A percentile compares a stretch with the other conserved stretches of the same genome.
Conservation (phyloP, 768 basidiomycete species). For the Tylopilus felleus region DNA sequence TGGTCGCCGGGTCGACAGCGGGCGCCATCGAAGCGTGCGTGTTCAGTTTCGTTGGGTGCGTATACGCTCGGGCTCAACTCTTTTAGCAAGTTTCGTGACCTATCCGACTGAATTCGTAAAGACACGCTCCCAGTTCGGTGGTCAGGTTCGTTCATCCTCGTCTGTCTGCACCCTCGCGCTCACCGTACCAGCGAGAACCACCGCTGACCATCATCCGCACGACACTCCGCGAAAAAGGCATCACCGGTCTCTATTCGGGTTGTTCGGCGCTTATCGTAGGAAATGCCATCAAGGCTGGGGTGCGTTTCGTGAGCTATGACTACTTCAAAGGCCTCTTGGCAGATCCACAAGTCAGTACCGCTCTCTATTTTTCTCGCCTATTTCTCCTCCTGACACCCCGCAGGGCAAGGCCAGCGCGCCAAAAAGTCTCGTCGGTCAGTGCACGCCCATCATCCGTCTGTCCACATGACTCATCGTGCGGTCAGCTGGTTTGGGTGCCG, state of each 20-base stretch:
- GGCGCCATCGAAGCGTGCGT: conserved; percentile 91
- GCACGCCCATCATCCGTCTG: not conserved
- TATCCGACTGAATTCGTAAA: conserved; percentile 93
- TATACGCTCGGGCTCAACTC: conserved; percentile 28
- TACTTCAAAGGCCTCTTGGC: no score
- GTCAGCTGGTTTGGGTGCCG: conserved; percentile 77
- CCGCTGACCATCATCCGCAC: conserved; percentile 71
- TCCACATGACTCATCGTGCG: conserved; percentile 11
- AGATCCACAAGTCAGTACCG: conserved; percentile 66
- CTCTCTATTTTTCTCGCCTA: not conserved
- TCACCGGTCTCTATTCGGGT: conserved; percentile 89
- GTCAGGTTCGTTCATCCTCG: conserved; percentile 45
- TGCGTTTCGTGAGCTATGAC: conserved; percentile 94
- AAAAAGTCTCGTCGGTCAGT: conserved; percentile 70
- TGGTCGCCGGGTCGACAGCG: conserved; percentile 89
- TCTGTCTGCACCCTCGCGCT: not conserved
- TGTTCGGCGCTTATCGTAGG: conserved; percentile 87
- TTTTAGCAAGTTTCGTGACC: conserved; percentile 67
- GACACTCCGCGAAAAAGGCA: conserved; percentile 71
- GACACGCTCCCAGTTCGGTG: conserved; percentile 89
- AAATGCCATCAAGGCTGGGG: conserved; percentile 92
- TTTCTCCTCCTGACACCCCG: not conserved
- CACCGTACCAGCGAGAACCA: conserved; percentile 50
- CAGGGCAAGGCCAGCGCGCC: conserved; percentile 92
- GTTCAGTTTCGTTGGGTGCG: not conserved